Conservation (phyloP, 116 monocot genomes). For the Trichopus zeylanicus region DNA sequence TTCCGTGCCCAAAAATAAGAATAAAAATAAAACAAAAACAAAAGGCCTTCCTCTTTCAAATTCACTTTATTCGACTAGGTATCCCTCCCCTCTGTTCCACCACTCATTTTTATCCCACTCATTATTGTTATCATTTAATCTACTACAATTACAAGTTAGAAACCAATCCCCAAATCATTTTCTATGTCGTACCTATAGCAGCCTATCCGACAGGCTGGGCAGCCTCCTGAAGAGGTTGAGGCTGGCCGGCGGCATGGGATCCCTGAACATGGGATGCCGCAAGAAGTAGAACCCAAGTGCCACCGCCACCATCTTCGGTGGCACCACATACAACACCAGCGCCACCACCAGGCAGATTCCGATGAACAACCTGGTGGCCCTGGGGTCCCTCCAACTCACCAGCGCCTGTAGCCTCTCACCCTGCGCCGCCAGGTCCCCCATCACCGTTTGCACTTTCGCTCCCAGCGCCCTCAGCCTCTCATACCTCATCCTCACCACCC, state of each 20-base stretch:
- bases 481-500: constrained; percentile 55
- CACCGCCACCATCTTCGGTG: constrained; percentile 94
- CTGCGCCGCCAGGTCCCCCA: constrained; percentile 95
- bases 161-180: neutral
- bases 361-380: constrained; percentile 84
- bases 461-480: constrained; percentile 66
- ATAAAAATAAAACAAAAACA: too few relatives aligned
- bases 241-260: constrained; percentile 81
- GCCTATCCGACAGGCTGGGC: constrained; percentile 77
- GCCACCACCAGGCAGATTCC: constrained; percentile 59
- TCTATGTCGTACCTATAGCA: constrained; percentile 43
- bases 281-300: constrained; percentile 83
- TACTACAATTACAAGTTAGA: too few relatives aligned
- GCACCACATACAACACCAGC: constrained; percentile 61
- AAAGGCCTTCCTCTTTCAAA: too few relatives aligned
- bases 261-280: constrained; percentile 93
- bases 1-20: too few relatives aligned
- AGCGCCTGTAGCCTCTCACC: constrained; percentile 92
- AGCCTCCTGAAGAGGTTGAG: constrained; percentile 91
- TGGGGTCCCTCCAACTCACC: constrained; percentile 95
- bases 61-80: too few relatives aligned
- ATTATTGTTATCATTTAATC: too few relatives aligned
- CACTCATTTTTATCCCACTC: too few relatives aligned
- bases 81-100: too few relatives aligned
- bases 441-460: constrained; percentile 72